Base-by-base conservation (phyloP, 148 eudicot species). In the Rhododendron williamsianum region DNA sequence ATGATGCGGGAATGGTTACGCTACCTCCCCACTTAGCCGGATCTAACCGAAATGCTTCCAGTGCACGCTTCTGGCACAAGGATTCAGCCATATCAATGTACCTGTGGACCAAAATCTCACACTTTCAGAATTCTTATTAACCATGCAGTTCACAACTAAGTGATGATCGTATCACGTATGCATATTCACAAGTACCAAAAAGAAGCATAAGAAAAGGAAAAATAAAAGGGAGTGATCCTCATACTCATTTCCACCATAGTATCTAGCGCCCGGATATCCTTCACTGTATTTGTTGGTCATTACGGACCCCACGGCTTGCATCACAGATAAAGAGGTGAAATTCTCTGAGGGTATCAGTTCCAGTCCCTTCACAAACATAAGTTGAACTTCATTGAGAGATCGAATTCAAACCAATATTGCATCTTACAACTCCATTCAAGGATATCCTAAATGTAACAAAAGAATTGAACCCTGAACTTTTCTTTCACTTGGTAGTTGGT, bases 241-340 rank as follows among this genome's bases (percentile, higher is more conserved):
- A 36, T 94, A 97, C 99, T 97, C 98, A 83, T 97, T 97, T 89
- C 99, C 99, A 88, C 99, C 99, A 88, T 97, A 97, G 87, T 97
- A 97, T 92, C 99, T 92, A 81, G 99, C 99, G 88, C 99, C 99
- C 25, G 99, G 99, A 82, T 97, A 97, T 36, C 99, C 99, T 94
- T 97, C 99, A 90, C 99, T 97, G 82, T 97, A 97, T 84, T 95
- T 97, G 92, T 97, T 97, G 79, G 99, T 97, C 99, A 97, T 97
- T 84, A 94, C 93, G 43, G 98, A 97, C 23, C 99, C 99, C 88
- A 97, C 99, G 54, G 99, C 99, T 97, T 95, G 98, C 99, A 97
- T 97, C 88, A 97, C 99, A 51, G 98, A 97, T 82, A 93, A 88
- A 9, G 99, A 95, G 80, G 98, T 95, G 89, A 97, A 97, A 84